A percentile compares a stretch with the other conserved stretches of the same genome.
phyloP scores from a whole-genome alignment of 768 basidiomycete genomes.

The Xanthoconium stramineum region DNA sequence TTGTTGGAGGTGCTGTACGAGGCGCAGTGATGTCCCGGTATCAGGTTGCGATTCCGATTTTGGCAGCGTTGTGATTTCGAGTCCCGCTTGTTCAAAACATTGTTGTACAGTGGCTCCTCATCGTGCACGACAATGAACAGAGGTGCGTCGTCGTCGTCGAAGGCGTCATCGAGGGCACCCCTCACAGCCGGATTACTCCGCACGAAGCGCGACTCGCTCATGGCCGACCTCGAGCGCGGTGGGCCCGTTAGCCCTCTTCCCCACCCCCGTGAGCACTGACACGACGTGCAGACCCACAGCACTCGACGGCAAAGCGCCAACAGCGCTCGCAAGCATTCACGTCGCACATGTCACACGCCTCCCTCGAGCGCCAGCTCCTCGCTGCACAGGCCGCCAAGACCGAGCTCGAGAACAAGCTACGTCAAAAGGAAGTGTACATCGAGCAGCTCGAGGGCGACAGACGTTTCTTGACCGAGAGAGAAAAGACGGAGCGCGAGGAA shows the following conservation, averaged over 20 bases:
- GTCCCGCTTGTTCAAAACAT: not conserved
- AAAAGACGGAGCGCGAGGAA: constrained; percentile 65
- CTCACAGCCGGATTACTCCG: constrained; percentile 5
- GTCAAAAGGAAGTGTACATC: constrained; percentile 59
- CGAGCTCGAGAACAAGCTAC: constrained; percentile 65
- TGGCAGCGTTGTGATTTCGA: not conserved
- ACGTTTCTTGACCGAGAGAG: constrained; percentile 64
- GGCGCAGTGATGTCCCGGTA: not conserved
- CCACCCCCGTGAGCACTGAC: not conserved
- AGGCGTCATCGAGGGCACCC: constrained; percentile 7
- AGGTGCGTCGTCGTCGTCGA: constrained; percentile 18
- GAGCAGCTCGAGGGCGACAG: constrained; percentile 70
- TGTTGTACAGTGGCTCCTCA: no score
- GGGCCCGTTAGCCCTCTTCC: constrained; percentile 1
- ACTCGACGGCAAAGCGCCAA: constrained; percentile 63
- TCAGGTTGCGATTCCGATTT: constrained; percentile 4
- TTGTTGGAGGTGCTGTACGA: constrained; percentile 7
- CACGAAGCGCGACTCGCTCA: constrained; percentile 60
- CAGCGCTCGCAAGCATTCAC: constrained; percentile 62
- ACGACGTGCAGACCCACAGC: constrained; percentile 51
- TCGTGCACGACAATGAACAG: constrained; percentile 10
- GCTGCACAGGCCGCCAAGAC: constrained; percentile 57
- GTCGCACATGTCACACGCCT: constrained; percentile 56
- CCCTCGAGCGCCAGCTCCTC: constrained; percentile 66
- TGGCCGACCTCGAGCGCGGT: constrained; percentile 69